Conservation (phyloP, 495 filamentous ascomycete species). For the Neurospora sp. region DNA sequence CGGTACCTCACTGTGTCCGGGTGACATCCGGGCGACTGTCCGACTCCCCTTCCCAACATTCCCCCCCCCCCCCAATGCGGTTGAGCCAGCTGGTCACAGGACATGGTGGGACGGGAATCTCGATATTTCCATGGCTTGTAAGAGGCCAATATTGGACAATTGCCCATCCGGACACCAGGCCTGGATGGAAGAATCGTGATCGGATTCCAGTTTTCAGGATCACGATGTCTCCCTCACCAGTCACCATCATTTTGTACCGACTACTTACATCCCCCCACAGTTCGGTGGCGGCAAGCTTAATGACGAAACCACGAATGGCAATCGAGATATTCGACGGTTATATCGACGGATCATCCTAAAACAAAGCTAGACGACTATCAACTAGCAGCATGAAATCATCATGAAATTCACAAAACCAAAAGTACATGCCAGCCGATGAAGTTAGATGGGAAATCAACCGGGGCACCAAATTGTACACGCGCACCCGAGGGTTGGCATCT, state of each 20-base stretch:
- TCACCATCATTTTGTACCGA: background rate
- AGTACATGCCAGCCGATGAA: background rate
- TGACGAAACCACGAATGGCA: background rate
- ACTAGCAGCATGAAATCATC: background rate
- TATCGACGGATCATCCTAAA: background rate
- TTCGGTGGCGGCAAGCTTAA: background rate
- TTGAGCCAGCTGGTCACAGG: background rate
- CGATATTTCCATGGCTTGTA: background rate
- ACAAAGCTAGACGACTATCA: background rate
- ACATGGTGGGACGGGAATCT: background rate
- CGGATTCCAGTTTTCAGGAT: background rate
- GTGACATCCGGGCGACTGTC: background rate
- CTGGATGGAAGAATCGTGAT: background rate
- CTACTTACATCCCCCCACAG: background rate
- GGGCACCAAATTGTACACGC: background rate
- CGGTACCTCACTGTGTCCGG: background rate
- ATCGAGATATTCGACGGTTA: background rate
- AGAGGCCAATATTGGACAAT: background rate
- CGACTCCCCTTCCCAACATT: background rate
- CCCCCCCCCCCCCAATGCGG: background rate
- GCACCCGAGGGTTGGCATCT: background rate
- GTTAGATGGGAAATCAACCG: background rate
- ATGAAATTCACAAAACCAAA: background rate
- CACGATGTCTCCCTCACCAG: background rate
- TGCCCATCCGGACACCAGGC: background rate